Conservation (phyloP, 805 yeast genomes). For the Ascoidea tarda region DNA sequence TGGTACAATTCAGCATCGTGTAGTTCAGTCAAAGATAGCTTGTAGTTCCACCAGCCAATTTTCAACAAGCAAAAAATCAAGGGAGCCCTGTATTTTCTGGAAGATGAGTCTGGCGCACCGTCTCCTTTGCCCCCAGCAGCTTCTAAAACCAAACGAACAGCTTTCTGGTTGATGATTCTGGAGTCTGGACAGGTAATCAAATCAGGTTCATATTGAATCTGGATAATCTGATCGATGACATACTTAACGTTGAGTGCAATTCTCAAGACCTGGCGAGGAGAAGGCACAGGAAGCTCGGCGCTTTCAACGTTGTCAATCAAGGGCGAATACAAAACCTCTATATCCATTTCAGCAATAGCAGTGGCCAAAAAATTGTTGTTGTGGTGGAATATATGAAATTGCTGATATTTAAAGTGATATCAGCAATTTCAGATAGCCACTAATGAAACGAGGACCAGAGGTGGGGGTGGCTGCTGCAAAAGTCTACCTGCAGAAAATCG, state of each 20-base stretch:
- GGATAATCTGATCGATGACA: slow-evolving; percentile 53
- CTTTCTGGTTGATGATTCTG: slow-evolving; percentile 27
- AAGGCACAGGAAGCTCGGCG: slow-evolving; percentile 15
- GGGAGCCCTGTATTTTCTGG: slow-evolving; percentile 51
- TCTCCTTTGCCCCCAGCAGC: slow-evolving; percentile 63
- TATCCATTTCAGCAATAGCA: too few species aligned
- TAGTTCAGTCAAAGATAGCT: slow-evolving; percentile 41
- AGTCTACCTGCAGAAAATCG: too few species aligned
- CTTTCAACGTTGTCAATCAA: too few species aligned
- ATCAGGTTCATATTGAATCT: slow-evolving; percentile 34
- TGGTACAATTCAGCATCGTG: slow-evolving; percentile 52
- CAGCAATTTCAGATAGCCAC: too few species aligned
- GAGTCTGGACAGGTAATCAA: slow-evolving; percentile 43
- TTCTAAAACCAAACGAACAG: slow-evolving; percentile 21
- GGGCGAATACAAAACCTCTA: too few species aligned
- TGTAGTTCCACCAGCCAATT: slow-evolving; percentile 70
- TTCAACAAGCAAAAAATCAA: slow-evolving; percentile 58
- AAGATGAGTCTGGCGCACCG: slow-evolving; percentile 20
- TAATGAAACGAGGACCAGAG: too few species aligned
- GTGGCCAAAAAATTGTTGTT: too few species aligned
- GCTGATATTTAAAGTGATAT: too few species aligned
- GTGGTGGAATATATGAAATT: too few species aligned
- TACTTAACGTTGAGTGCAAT: slow-evolving; percentile 62
- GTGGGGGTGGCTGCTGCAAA: too few species aligned
- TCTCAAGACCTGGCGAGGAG: slow-evolving; percentile 52